A percentile compares a stretch with the other conserved stretches of the same genome.
These are phyloP conservation scores for Friedmanniomyces simplex DNA, from an alignment of 495 filamentous ascomycete genomes.

Conservation along the genomic window DNA sequence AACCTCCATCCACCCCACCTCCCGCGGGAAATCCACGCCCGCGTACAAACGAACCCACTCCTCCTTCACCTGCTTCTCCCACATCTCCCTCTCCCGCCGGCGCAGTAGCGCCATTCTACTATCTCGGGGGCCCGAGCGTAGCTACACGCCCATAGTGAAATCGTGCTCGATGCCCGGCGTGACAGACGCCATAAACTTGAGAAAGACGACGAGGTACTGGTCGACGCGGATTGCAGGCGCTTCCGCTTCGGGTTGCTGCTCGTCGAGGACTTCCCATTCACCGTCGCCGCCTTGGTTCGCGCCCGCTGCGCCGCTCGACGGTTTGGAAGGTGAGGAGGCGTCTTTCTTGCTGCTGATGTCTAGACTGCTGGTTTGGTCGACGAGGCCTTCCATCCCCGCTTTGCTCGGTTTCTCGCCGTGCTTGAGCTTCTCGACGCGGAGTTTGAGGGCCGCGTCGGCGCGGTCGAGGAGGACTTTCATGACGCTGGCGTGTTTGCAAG, in stretches of 20 bases:
- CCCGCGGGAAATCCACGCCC: conserved; percentile 16
- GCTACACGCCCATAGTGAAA: conserved; percentile 89
- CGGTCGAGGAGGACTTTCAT: conserved; percentile 98
- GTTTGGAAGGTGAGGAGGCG: conserved; percentile 18
- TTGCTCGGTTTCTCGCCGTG: conserved; percentile 44
- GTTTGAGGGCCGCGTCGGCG: conserved; percentile 83
- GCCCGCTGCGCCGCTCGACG: conserved; percentile 19
- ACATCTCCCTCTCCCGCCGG: not conserved
- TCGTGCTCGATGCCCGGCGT: conserved; percentile 97
- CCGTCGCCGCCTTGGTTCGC: conserved; percentile 51
- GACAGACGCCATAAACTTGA: conserved; percentile 97
- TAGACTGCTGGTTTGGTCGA: conserved; percentile 44
- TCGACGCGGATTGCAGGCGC: conserved; percentile 90
- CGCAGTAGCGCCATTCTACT: too few relatives aligned
- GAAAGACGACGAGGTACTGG: conserved; percentile 93
- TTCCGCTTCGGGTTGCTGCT: conserved; percentile 63
- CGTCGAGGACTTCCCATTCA: conserved; percentile 77
- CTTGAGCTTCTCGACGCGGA: conserved; percentile 66
- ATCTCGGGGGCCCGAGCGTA: conserved; percentile 10
- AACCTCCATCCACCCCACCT: conserved; percentile 20
- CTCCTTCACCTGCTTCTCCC: conserved; percentile 3
- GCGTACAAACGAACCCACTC: conserved; percentile 8
- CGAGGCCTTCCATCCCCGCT: conserved; percentile 52
- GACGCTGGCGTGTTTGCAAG: conserved; percentile 84
- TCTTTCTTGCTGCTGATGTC: conserved; percentile 35